Evolutionary conservation across 352 stramenopile species (phyloP).

Genomic region (Globisporangium alternatum): DNA sequence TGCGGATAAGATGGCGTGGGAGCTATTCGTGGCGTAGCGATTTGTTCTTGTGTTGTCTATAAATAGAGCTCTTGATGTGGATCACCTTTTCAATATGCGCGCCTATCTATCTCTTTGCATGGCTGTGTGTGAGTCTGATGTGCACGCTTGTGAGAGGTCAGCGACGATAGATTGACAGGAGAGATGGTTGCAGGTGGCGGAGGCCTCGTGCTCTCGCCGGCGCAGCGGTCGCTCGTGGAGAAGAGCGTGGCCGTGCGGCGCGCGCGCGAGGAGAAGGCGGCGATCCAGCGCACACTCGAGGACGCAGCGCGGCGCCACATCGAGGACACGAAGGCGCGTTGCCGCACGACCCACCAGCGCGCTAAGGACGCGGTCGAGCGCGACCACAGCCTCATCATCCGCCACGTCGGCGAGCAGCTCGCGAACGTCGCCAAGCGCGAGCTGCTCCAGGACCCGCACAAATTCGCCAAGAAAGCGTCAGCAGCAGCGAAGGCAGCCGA

Average conservation of each 20-base stretch:
- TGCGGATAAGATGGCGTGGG: constrained; percentile 3
- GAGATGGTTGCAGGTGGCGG: constrained; percentile 16
- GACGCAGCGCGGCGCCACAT: constrained; percentile 23
- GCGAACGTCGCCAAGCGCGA: constrained; percentile 40
- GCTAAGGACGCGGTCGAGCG: constrained; percentile 15
- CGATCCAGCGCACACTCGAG: constrained; percentile 35
- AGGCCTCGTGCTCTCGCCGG: constrained; percentile 39
- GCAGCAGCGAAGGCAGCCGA: background rate
- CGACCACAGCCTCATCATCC: constrained; percentile 49
- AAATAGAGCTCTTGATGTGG: background rate
- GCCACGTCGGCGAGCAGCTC: constrained; percentile 60
- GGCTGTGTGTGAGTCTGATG: background rate
- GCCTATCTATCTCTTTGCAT: background rate
- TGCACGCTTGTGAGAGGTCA: background rate
- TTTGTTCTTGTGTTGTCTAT: background rate
- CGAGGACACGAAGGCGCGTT: constrained; percentile 33
- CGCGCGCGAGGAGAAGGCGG: constrained; percentile 33
- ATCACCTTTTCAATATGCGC: background rate
- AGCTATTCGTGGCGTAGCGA: constrained; percentile 3
- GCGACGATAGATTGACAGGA: background rate
- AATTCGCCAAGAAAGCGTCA: constrained; percentile 4
- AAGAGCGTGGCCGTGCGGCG: constrained; percentile 47
- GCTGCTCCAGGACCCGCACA: constrained; percentile 17
- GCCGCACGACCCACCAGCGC: constrained; percentile 19
- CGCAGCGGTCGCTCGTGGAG: constrained; percentile 48